Evolutionary conservation across 805 yeast genomes (phyloP), one percentile per base, ranked within the genome.

Genomic region (Starmera pachycereana): DNA sequence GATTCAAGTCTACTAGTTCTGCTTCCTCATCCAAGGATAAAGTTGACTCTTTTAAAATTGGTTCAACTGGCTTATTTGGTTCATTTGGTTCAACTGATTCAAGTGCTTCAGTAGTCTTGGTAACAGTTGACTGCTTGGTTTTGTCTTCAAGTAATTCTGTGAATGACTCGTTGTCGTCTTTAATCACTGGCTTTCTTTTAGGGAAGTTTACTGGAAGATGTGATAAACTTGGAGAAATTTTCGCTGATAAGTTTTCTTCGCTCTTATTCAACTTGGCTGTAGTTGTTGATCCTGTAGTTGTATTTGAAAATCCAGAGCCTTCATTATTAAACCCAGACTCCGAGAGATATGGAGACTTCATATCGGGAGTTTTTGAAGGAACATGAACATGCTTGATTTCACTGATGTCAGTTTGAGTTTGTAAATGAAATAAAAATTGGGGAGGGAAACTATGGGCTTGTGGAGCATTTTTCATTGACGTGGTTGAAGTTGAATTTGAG

Each of bases 401-500:
- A 9, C 32, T 11, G 14, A 48, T 51, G 4, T 54, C 50, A 1
- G 35, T 32, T 12, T 43, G 37, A 6, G 50, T 36, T 7, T 45
- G 44, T 10, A 52, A 3, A 1, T 50, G 54, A 35, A 41, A 47
- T 36, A 55, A 13, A 38, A 41, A 52, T 33, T 53, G 57, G 2
- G 52, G 44, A 12, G 58, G 59, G 40, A 55, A 55, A 5, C 48
- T 41, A 28, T 52, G 59, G 0, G 59, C 48, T 27, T 46, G 53
- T 11, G 59, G 59, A 3, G 59, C 59, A 22, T 22, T 22, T 22
- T 22, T 22, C 27, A 22, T 22, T 22, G 27, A 22, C 7, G 27
- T 22, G 9, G 6, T 22, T 22, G 27, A 22, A 22, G 27, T 5
- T 22, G 27, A 22, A 22, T 22, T 22, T 22, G 27, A 22, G 9